A percentile compares a stretch with the other conserved stretches of the same genome.
phyloP scores from a whole-genome alignment of 352 stramenopile genomes.

The Phytophthora lateralis region DNA sequence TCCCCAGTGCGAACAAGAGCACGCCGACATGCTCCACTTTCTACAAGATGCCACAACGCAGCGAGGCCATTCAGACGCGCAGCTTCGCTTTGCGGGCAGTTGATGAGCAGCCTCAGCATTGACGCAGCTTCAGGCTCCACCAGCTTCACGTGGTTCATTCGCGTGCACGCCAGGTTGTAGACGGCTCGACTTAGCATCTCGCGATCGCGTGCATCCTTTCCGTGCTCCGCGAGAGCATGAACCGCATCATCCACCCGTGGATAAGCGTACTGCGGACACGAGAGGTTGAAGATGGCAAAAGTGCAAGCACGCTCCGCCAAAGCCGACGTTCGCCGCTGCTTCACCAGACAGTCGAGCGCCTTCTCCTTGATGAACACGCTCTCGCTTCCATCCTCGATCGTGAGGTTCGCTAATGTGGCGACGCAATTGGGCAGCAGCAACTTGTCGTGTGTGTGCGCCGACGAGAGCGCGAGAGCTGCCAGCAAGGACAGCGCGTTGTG shows the following conservation, averaged over 20 bases:
- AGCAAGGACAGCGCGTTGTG: constrained; percentile 58
- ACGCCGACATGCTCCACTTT: constrained; percentile 54
- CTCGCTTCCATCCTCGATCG: constrained; percentile 74
- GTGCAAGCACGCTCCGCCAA: constrained; percentile 47
- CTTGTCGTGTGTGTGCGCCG: constrained; percentile 34
- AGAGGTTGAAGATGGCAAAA: constrained; percentile 73
- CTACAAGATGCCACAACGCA: constrained; percentile 57
- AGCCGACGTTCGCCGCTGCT: constrained; percentile 46
- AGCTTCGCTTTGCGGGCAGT: constrained; percentile 24
- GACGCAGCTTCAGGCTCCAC: constrained; percentile 52
- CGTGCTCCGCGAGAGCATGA: constrained; percentile 59
- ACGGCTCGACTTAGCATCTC: constrained; percentile 58
- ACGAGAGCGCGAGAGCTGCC: constrained; percentile 34
- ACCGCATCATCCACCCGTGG: constrained; percentile 70
- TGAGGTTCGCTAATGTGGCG: constrained; percentile 70
- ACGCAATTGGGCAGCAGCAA: constrained; percentile 50
- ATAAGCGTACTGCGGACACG: constrained; percentile 69
- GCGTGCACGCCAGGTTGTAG: constrained; percentile 72
- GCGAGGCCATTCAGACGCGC: constrained; percentile 55
- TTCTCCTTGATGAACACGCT: constrained; percentile 77
- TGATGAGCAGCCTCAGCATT: constrained; percentile 44
- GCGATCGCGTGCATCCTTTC: constrained; percentile 43
- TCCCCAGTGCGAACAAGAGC: constrained; percentile 49
- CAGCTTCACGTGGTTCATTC: constrained; percentile 72
- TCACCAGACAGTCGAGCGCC: constrained; percentile 62